Evolutionary conservation across 2,329 filamentous ascomycete genomes (phyloP), one percentile per base, ranked within the genome.

Genomic region (Cladosporium austrohemisphaericum): DNA sequence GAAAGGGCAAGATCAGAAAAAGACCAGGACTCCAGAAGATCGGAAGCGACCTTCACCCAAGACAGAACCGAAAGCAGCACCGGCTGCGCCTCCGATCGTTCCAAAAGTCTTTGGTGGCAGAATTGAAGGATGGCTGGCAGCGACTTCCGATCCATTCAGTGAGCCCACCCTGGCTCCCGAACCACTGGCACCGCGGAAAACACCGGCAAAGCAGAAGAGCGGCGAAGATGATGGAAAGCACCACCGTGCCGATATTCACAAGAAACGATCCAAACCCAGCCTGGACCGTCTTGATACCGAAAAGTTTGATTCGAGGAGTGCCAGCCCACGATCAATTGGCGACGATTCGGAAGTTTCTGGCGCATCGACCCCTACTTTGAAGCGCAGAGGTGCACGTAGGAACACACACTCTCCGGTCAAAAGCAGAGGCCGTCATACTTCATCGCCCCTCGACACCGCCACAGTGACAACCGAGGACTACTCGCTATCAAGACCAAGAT

Each of bases 111-210:
- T 74, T 49, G 71, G 68, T 16, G 74, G 60, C 45, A 78, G 79
- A 40, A 76, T 85, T 20, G 78, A 84, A 63, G 77, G 79, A 41
- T 85, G 81, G 81, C 72, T 85, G 5, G 75, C 74, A 62, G 55
- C 50, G 14, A 65, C 59, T 44, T 53, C 65, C 14, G 57, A 66
- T 57, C 65, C 65, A 7, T 66, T 67, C 53, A 55, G 68, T 41
- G 71, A 71, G 28, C 61, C 63, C 25, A 60, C 58, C 3, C 44
- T 62, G 10, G 57, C 60, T 7, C 64, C 64, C 3, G 59, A 64
- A 22, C 62, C 64, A 10, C 54, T 66, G 10, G 46, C 18, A 53
- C 60, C 8, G 44, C 53, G 47, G 11, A 57, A 55, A 22, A 60
- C 58, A 36, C 41, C 53, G 2, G 46, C 37, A n/a, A 50, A 48